Evolutionary conservation across 2,329 filamentous ascomycete genomes (phyloP).

Genomic region (Scedosporium minutisporum): DNA sequence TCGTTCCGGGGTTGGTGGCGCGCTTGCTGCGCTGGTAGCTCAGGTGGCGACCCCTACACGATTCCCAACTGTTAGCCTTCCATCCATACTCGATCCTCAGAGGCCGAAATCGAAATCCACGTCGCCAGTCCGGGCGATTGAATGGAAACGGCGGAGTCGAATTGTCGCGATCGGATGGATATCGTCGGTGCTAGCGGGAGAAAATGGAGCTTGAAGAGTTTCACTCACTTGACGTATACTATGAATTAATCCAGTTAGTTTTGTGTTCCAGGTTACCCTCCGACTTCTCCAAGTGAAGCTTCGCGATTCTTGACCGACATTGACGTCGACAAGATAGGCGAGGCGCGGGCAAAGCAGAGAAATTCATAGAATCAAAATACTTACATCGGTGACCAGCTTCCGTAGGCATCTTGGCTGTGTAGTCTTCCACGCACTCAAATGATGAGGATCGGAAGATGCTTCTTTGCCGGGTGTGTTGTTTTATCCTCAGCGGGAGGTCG

Average conservation of each 20-base stretch:
- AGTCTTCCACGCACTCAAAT: slow-evolving; percentile 28
- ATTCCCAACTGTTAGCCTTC: slow-evolving; percentile 9
- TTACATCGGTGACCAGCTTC: slow-evolving; percentile 83
- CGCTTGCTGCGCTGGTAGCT: slow-evolving; percentile 95
- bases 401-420: slow-evolving; percentile 66
- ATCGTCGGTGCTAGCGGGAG: slow-evolving; percentile 2
- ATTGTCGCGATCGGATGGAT: not conserved
- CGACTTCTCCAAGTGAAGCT: slow-evolving; percentile 2
- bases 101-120: slow-evolving; percentile 9
- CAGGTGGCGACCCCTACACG: slow-evolving; percentile 82
- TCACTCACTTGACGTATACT: slow-evolving; percentile 87
- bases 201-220: not conserved
- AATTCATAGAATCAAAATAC: slow-evolving; percentile 28
- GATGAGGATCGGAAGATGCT: slow-evolving; percentile 15
- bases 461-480: slow-evolving; percentile 4
- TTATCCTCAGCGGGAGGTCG: slow-evolving; percentile 6
- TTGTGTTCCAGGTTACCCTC: not conserved
- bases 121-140: not conserved
- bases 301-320: slow-evolving; percentile 5
- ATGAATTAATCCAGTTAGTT: slow-evolving; percentile 26
- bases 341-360: not conserved
- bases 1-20: slow-evolving; percentile 80
- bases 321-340: not conserved
- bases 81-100: slow-evolving; percentile 3
- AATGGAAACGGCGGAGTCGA: not conserved